phyloP scores from a whole-genome alignment of 2,329 filamentous ascomycete species.

The Plectosphaerella sp. region DNA sequence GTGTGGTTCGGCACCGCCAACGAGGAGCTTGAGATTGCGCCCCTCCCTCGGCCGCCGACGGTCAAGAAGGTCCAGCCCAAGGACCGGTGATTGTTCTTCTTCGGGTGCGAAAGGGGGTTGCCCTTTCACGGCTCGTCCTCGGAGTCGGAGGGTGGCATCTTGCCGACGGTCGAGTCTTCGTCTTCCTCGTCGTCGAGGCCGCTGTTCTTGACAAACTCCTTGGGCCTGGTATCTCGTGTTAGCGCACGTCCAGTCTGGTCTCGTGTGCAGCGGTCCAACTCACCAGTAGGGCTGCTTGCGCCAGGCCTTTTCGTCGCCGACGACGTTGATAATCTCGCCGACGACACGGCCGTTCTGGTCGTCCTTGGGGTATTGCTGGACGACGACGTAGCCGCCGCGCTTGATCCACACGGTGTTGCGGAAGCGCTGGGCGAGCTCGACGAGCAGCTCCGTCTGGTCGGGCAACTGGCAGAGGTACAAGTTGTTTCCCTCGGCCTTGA shows the following conservation, averaged over 20 bases:
- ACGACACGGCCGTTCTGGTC: slow-evolving; percentile 72
- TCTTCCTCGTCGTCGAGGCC: slow-evolving; percentile 64
- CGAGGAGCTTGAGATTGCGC: slow-evolving; percentile 21
- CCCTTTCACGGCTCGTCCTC: slow-evolving; percentile 53
- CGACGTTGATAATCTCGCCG: slow-evolving; percentile 90
- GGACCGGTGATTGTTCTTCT: slow-evolving; percentile 8
- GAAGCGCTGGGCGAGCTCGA: slow-evolving; percentile 81
- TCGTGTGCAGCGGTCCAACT: slow-evolving; percentile 12
- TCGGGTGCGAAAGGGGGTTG: not conserved
- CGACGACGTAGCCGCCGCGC: slow-evolving; percentile 79
- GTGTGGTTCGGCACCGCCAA: slow-evolving; percentile 55
- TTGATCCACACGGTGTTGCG: slow-evolving; percentile 93
- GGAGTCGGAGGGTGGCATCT: slow-evolving; percentile 78
- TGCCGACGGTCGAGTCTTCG: slow-evolving; percentile 75
- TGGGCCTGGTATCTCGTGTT: slow-evolving; percentile 54
- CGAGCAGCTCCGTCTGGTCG: slow-evolving; percentile 59
- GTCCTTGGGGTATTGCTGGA: slow-evolving; percentile 62
- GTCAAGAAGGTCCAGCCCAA: slow-evolving; percentile 16
- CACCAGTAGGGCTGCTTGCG: slow-evolving; percentile 86
- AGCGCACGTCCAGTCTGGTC: not conserved
- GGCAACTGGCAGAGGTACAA: slow-evolving; percentile 77
- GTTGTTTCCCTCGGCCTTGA: slow-evolving; percentile 84
- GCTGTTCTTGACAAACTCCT: slow-evolving; percentile 66
- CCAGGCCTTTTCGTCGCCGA: slow-evolving; percentile 88
- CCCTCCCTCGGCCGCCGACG: not conserved